These are phyloP conservation scores for Microcyclosporella mali DNA, from an alignment of 2,329 filamentous ascomycete genomes.

Conservation along the genomic window DNA sequence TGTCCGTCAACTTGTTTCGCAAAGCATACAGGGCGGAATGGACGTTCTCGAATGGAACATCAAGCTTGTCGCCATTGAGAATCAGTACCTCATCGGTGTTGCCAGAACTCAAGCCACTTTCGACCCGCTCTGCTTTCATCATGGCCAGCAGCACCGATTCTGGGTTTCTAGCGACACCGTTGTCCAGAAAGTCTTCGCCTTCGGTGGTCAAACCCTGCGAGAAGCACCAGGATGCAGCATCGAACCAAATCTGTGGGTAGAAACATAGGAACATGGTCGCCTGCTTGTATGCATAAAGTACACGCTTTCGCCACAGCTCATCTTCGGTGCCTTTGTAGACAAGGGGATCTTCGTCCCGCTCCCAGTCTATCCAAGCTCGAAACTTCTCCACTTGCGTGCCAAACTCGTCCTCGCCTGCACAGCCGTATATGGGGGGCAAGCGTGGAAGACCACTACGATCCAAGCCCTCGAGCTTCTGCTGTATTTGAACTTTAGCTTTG, in stretches of 20 bases:
- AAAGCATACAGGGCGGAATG: conserved; percentile 84
- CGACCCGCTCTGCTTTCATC: conserved; percentile 81
- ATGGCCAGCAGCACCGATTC: conserved; percentile 88
- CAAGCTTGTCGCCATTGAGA: conserved; percentile 62
- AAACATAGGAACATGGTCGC: conserved; percentile 89
- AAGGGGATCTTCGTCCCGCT: conserved; percentile 77
- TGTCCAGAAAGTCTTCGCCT: conserved; percentile 70
- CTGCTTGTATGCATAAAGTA: conserved; percentile 89
- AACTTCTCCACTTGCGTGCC: conserved; percentile 77
- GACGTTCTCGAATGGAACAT: conserved; percentile 76
- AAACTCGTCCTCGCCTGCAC: conserved; percentile 80
- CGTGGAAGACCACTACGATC: conserved; percentile 71
- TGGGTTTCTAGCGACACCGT: conserved; percentile 83
- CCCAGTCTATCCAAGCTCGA: conserved; percentile 93
- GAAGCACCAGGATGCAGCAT: conserved; percentile 89
- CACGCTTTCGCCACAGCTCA: conserved; percentile 65
- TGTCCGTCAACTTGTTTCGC: conserved; percentile 62
- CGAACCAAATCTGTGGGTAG: conserved; percentile 93
- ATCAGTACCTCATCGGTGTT: conserved; percentile 61
- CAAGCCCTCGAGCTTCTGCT: conserved; percentile 75
- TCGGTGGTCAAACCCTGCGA: conserved; percentile 57
- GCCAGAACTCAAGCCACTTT: conserved; percentile 68
- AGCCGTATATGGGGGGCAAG: conserved; percentile 76
- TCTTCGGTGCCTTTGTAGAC: conserved; percentile 79
- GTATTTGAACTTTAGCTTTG: conserved; percentile 81